Evolutionary conservation across 2,329 filamentous ascomycete genomes (phyloP).

Genomic region (Fusarium compactum): DNA sequence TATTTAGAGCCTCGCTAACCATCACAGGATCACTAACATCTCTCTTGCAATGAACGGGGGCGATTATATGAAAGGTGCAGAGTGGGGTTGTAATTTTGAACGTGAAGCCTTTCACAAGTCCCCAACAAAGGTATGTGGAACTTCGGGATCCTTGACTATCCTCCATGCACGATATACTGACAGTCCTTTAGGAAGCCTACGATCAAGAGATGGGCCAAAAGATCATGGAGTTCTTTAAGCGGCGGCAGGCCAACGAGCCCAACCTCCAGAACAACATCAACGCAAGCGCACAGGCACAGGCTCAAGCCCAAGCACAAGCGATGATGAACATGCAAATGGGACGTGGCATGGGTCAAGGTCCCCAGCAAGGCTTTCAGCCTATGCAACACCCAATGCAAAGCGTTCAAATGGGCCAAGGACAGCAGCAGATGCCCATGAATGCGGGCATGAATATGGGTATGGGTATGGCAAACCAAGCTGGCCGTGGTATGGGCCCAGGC

Average conservation of each 20-base stretch:
- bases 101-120: conserved; percentile 60
- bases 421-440: conserved; percentile 48
- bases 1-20: conserved; percentile 30
- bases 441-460: conserved; percentile 49
- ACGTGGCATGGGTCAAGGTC: conserved; percentile 62
- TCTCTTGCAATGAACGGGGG: conserved; percentile 58
- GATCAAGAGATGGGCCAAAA: conserved; percentile 62
- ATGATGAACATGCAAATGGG: conserved; percentile 69
- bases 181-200: conserved; percentile 59
- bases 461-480: conserved; percentile 53
- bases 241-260: conserved; percentile 63
- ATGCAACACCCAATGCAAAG: conserved; percentile 71
- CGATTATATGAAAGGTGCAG: conserved; percentile 57
- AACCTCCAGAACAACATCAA: conserved; percentile 64
- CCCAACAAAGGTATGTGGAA: conserved; percentile 59
- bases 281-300: conserved; percentile 55
- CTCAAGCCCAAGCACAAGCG: conserved; percentile 56
- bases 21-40: conserved; percentile 63
- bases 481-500: conserved; percentile 58
- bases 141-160: background rate
- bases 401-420: conserved; percentile 62
- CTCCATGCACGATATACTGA: conserved; percentile 33
- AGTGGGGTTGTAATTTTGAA: conserved; percentile 61
- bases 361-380: conserved; percentile 68
- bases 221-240: conserved; percentile 62